A percentile compares a stretch with the other conserved stretches of the same genome.
Conservation (phyloP, 306 rosid species). For the Pyrus bretschneideri region DNA sequence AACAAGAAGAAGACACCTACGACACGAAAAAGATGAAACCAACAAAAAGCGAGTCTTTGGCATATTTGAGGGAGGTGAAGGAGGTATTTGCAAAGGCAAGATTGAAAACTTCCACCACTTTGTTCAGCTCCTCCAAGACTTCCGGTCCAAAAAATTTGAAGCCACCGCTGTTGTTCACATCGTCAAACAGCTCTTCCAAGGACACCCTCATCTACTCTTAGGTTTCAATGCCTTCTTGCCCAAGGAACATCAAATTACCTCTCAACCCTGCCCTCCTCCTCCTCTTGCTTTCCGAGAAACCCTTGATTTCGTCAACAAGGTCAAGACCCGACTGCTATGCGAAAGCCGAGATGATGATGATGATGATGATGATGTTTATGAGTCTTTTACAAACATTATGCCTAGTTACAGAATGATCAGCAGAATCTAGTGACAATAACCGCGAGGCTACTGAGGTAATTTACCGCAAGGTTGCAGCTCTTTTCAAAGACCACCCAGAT, state of each 20-base stretch:
- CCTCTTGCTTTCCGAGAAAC: constrained; percentile 48
- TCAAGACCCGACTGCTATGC: constrained; percentile 73
- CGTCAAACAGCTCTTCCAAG: background rate
- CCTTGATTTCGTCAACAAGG: constrained; percentile 75
- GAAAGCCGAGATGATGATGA: constrained; percentile 12
- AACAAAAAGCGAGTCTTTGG: background rate
- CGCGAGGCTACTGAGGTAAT: background rate
- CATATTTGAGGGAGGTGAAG: background rate
- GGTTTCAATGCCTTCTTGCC: background rate
- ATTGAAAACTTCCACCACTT: background rate
- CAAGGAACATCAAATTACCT: background rate
- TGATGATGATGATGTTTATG: constrained; percentile 36
- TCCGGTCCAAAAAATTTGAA: background rate
- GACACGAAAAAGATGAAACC: background rate
- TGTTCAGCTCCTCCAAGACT: background rate
- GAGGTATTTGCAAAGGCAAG: background rate
- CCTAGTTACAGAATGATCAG: constrained; percentile 30
- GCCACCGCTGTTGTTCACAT: background rate
- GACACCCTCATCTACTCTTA: background rate
- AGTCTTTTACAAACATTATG: constrained; percentile 74
- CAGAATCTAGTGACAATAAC: constrained; percentile 11
- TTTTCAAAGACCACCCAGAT: constrained; percentile 69
- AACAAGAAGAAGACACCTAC: background rate
- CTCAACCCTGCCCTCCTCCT: background rate
- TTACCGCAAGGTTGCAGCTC: constrained; percentile 49